These are phyloP conservation scores for Isochrysis galbana DNA, from an alignment of 78 protist genomes.

Conservation along the genomic window DNA sequence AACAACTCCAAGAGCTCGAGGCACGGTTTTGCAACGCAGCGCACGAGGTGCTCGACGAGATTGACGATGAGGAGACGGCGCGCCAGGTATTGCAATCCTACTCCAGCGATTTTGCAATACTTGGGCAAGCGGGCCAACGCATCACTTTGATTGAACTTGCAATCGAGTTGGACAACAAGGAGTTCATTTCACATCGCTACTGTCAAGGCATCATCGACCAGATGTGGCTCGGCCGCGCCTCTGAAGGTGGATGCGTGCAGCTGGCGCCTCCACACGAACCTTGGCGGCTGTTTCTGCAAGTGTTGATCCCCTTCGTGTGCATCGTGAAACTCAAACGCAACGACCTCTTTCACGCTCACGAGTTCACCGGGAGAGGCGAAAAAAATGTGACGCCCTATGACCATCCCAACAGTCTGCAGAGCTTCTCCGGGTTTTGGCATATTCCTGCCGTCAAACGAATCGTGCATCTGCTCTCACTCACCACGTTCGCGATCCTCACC, in stretches of 20 bases:
- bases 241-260: background rate
- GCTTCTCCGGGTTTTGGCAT: no score
- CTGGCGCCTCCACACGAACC: background rate
- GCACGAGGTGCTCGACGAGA: background rate
- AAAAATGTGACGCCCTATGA: no score
- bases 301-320: background rate
- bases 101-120: no score
- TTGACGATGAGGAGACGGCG: background rate
- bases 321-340: background rate
- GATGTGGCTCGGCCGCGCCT: background rate
- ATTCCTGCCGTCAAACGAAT: background rate
- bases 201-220: background rate
- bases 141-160: no score
- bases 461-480: background rate
- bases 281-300: background rate
- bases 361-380: no score
- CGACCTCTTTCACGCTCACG: background rate
- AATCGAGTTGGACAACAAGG: background rate
- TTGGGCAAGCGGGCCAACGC: no score
- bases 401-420: no score
- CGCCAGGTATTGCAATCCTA: background rate
- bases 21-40: background rate
- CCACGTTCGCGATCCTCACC: background rate
- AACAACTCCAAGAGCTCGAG: background rate
- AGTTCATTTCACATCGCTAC: background rate